phyloP scores from a whole-genome alignment of 176 grass and related monocot species.

The Chrysopogon serrulatus region DNA sequence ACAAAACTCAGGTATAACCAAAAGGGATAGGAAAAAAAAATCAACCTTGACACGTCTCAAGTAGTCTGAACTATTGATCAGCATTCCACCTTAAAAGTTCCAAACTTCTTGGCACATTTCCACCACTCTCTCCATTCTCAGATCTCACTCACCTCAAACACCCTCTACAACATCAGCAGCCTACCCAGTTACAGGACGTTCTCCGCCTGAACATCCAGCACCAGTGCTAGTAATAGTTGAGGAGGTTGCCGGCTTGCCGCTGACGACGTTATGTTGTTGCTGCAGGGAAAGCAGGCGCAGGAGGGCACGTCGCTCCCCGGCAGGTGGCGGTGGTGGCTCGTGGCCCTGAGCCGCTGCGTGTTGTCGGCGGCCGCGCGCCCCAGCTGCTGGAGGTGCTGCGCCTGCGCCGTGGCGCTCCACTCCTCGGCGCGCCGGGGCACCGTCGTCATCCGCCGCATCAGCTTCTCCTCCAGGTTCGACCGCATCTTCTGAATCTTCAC shows the following conservation, averaged over 20 bases:
- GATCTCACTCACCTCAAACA: neutral
- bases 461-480: conserved; percentile 95
- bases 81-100: neutral
- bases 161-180: conserved; percentile 1
- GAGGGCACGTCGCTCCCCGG: conserved; percentile 34
- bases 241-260: conserved; percentile 44
- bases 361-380: conserved; percentile 44
- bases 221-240: conserved; percentile 20
- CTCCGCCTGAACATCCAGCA: neutral
- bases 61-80: no score
- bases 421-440: conserved; percentile 79
- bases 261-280: conserved; percentile 2
- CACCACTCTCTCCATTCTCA: neutral
- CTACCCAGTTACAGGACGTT: neutral
- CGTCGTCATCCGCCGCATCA: conserved; percentile 79
- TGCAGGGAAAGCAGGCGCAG: conserved; percentile 91
- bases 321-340: conserved; percentile 34
- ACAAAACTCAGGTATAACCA: no score
- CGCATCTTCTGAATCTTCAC: conserved; percentile 98
- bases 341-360: conserved; percentile 46
- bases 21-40: no score
- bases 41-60: no score
- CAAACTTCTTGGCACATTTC: neutral
- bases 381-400: conserved; percentile 78
- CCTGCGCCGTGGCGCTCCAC: conserved; percentile 55